Evolutionary conservation across 148 eudicot species (phyloP), one percentile per base, ranked within the genome.

Genomic region (Heliosperma pusillum): DNA sequence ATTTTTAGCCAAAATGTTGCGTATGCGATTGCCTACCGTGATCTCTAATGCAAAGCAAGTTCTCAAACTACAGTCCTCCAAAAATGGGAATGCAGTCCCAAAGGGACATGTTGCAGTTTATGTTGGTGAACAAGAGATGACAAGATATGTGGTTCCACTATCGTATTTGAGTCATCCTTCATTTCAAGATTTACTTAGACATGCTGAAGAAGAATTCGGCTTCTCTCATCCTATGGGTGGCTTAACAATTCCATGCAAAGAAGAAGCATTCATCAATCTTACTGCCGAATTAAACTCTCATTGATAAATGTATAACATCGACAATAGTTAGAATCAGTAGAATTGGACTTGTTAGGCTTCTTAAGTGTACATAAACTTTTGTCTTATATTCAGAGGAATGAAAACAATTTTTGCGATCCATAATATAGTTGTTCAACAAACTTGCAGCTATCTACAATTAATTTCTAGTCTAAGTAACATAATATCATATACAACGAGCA

Each of bases 71-170:
- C 72, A 56, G 22, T 69, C 76, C 47, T 60, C 57, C 70, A 81
- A 61, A 72, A 73, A 24, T 36, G 74, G 53, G 71, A 26, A 78
- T 30, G 76, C 65, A 53, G 83, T 88, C 72, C 88, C 79, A 45
- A 87, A 85, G 62, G 92, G 92, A 4, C 87, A 85, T 76, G 58
- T 86, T 62, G 89, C 88, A 17, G 88, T 88, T 60, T 86, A 88
- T 65, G 87, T 88, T 17, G 92, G 92, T 7, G 82, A 86, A 21
- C 53, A 55, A 16, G 69, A 82, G 33, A 85, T 85, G 81, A 89
- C 75, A 70, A 75, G 89, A 19, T 83, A 74, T 75, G 81, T 84
- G 58, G 82, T 89, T 61, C 93, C 93, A 13, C 45, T 89, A 66
- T 78, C 93, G 45, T 87, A 80, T 80, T 72, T 89, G 79, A 87